Base-by-base conservation (phyloP, 1,139 yeast species). In the Pichia terricola region DNA sequence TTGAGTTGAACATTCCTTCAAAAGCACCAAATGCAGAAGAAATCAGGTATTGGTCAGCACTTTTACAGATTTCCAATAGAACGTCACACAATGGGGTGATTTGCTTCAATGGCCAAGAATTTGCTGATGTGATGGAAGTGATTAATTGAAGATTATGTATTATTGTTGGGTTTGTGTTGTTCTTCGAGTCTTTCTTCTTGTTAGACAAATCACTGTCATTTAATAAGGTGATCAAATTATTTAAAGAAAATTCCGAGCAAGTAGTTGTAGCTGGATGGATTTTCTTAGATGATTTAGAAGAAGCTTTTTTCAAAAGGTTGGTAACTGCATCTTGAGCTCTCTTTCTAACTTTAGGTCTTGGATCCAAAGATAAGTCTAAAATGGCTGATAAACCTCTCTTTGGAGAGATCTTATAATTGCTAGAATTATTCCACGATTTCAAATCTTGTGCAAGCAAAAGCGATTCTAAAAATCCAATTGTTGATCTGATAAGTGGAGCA, bases 311-410 rank as follows among this genome's bases (percentile, higher is more conserved):
- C 51, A 91, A 67, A 32, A 91, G 68, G 5, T 68, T 72, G 40
- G 72, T 65, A 26, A 91, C 72, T 2, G 96, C 85, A 47, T 91
- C 98, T 55, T 82, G 85, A 2, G 97, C 95, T 68, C 96, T 79
- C 75, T 85, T 87, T 63, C 99, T 79, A 10, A 94, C 95, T 59
- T 94, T 94, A 33, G 99, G 98, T 61, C 98, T 76, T 38, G 86
- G 81, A 62, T 94, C 98, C 44, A 85, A 66, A 0, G 91, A 76
- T 51, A 88, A 71, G 57, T 87, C 89, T 49, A 91, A 66, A 48
- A 94, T 65, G 35, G 95, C 96, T 40, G 77, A 73, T 50, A 89
- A 66, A 28, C 94, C 95, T 66, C 95, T 77, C 58, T 75, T 76
- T 31, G 96, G 95, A 30, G 91, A 81, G 52, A 85, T 70, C 43